A percentile compares a stretch with the other conserved stretches of the same genome.
Evolutionary conservation across 169 alveolate species (phyloP).

Genomic region (Eimeria necatrix): DNA sequence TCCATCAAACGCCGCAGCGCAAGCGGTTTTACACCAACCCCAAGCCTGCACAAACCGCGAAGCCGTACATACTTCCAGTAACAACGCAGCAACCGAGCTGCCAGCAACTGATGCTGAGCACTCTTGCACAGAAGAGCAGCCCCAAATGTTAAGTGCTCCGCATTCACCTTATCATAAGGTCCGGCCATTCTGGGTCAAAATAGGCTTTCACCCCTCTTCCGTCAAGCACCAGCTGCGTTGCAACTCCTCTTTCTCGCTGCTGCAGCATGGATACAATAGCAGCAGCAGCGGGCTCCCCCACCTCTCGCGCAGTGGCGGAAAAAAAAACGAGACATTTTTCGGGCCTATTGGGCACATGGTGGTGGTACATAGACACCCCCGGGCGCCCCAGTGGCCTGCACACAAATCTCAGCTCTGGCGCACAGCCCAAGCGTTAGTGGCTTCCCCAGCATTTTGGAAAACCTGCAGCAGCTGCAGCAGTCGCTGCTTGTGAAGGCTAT

Average conservation of each 20-base stretch:
- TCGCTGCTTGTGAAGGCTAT: no score
- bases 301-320: not conserved
- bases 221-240: constrained; percentile 90
- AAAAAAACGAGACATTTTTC: not conserved
- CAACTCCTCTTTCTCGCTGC: constrained; percentile 89
- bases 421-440: no score
- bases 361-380: constrained; percentile 43
- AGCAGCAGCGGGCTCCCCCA: constrained; percentile 63
- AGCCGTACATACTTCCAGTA: not conserved
- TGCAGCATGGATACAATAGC: constrained; percentile 36
- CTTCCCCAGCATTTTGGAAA: not conserved
- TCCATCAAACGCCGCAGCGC: constrained; percentile 80
- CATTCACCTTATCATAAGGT: constrained; percentile 83
- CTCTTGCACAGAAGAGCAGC: no score
- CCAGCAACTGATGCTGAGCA: no score
- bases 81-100: no score
- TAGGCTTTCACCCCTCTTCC: constrained; percentile 94
- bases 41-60: constrained; percentile 83
- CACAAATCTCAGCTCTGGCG: not conserved
- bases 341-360: not conserved
- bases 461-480: not conserved
- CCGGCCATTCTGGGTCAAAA: constrained; percentile 90
- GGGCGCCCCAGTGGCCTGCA: constrained; percentile 23
- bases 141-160: not conserved
- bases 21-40: constrained; percentile 91